Evolutionary conservation across 2,329 filamentous ascomycete species (phyloP).

Genomic region (Coleophoma crateriformis): DNA sequence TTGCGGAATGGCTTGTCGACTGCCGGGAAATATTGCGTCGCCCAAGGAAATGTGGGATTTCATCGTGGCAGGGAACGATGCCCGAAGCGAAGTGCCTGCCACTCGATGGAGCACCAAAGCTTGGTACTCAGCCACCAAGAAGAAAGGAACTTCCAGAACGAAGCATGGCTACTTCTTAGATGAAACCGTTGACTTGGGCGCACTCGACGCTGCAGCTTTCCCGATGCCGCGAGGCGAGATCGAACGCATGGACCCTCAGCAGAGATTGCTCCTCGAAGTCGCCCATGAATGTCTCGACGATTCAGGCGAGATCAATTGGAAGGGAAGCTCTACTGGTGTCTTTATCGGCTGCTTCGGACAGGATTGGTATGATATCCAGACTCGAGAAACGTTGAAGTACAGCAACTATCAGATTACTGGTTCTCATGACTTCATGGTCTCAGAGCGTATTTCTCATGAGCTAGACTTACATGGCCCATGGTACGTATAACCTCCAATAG

Average conservation of each 20-base stretch:
- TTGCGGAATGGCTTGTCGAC: slow-evolving; percentile 44
- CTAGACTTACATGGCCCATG: slow-evolving; percentile 26
- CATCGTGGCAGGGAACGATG: background rate
- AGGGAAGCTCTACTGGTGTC: background rate
- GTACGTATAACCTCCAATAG: no score
- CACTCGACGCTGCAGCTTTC: slow-evolving; percentile 28
- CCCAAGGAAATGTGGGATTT: slow-evolving; percentile 37
- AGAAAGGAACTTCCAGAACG: background rate
- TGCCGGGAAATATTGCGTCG: slow-evolving; percentile 40
- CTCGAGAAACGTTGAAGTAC: background rate
- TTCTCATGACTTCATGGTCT: background rate
- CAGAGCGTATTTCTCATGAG: slow-evolving; percentile 26
- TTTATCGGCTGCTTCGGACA: background rate
- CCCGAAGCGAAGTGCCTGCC: background rate
- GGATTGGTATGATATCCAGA: background rate
- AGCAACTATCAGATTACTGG: background rate
- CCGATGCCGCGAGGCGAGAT: slow-evolving; percentile 23
- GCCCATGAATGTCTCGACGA: slow-evolving; percentile 11
- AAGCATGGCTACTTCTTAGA: background rate
- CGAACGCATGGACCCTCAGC: slow-evolving; percentile 24
- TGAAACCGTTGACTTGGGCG: slow-evolving; percentile 12
- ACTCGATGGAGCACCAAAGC: background rate
- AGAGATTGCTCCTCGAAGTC: slow-evolving; percentile 14
- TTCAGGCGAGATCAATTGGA: slow-evolving; percentile 5
- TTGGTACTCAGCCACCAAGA: background rate